Conservation (phyloP, 441 rosid species). For the Populus trichocarpa region DNA sequence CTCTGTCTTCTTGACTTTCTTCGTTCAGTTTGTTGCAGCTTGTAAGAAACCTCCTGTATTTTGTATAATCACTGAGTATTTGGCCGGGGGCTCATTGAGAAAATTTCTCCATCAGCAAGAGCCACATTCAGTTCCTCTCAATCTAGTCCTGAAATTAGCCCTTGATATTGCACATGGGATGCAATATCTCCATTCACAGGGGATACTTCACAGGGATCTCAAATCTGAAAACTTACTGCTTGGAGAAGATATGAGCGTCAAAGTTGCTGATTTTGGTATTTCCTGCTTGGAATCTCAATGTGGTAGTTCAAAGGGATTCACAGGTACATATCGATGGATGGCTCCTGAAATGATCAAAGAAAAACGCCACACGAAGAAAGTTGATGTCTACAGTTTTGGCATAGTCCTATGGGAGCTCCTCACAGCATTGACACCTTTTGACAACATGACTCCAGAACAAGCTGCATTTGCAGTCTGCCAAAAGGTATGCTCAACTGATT, state of each 20-base stretch:
- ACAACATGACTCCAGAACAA: constrained; percentile 78
- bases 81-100: constrained; percentile 68
- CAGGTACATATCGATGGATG: constrained; percentile 86
- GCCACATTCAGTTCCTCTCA: constrained; percentile 61
- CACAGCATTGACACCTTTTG: constrained; percentile 70
- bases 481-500: constrained; percentile 44
- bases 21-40: constrained; percentile 70
- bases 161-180: constrained; percentile 72
- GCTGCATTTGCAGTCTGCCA: constrained; percentile 86
- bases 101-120: constrained; percentile 70
- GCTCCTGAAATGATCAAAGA: constrained; percentile 85
- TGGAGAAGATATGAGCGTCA: constrained; percentile 62
- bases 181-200: constrained; percentile 70
- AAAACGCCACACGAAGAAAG: constrained; percentile 73
- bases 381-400: constrained; percentile 80
- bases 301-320: constrained; percentile 68
- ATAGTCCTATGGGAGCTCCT: constrained; percentile 80
- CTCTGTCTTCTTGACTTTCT: constrained; percentile 18
- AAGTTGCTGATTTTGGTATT: constrained; percentile 82
- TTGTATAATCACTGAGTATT: constrained; percentile 72
- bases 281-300: constrained; percentile 74
- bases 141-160: constrained; percentile 57
- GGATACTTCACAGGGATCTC: constrained; percentile 73
- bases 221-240: constrained; percentile 76
- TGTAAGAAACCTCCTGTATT: constrained; percentile 79